phyloP scores from a whole-genome alignment of 2,329 filamentous ascomycete species.

The Pseudogymnoascus sp. region DNA sequence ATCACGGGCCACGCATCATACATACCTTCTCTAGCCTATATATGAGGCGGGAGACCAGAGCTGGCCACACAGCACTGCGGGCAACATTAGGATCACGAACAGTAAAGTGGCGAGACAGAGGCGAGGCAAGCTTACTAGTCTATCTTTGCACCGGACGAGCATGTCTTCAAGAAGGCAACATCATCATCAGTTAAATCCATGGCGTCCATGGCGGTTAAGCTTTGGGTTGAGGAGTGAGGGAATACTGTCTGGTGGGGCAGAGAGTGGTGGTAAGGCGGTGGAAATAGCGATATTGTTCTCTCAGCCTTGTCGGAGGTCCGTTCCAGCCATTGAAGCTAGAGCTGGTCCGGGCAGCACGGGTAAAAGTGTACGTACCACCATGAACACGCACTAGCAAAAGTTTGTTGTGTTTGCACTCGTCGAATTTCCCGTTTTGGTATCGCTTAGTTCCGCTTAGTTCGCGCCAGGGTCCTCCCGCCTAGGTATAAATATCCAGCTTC shows the following conservation, averaged over 20 bases:
- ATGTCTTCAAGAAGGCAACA: constrained; percentile 35
- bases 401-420: constrained; percentile 5
- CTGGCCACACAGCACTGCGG: constrained; percentile 32
- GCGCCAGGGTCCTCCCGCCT: not conserved
- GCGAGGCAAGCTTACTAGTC: constrained; percentile 41
- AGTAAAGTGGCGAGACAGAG: not conserved
- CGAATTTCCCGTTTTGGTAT: not conserved
- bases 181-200: constrained; percentile 10
- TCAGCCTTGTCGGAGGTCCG: not conserved
- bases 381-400: not conserved
- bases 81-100: constrained; percentile 15
- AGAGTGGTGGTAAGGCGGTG: not conserved
- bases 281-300: not conserved
- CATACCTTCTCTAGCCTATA: constrained; percentile 29
- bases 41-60: constrained; percentile 30
- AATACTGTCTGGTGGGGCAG: not conserved
- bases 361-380: not conserved
- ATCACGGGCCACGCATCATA: not conserved
- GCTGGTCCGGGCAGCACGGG: not conserved
- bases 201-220: not conserved
- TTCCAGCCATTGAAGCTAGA: not conserved
- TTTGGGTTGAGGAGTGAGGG: not conserved
- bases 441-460: not conserved
- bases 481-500: constrained; percentile 1
- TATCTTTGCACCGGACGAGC: constrained; percentile 45